A percentile compares a stretch with the other conserved stretches of the same genome.
Conservation (phyloP, 176 grass and related monocot species). For the Paspalum vaginatum region DNA sequence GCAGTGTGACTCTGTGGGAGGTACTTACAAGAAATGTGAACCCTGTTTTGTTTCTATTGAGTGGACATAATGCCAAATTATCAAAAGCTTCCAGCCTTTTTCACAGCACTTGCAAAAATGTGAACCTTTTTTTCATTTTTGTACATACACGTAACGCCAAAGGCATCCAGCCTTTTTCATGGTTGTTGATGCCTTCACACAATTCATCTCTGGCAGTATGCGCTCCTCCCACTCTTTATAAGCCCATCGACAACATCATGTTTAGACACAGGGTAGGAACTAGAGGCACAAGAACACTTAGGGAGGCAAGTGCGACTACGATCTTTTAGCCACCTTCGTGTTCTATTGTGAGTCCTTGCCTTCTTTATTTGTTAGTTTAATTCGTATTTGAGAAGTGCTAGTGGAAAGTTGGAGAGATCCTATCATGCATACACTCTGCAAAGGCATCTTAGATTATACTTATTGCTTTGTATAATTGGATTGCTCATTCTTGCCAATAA, state of each 20-base stretch:
- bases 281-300: constrained; percentile 15
- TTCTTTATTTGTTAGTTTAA: background rate
- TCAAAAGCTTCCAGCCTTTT: constrained; percentile 1
- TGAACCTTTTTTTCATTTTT: constrained; percentile 17
- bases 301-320: background rate
- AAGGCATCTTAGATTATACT: background rate
- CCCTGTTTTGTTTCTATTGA: background rate
- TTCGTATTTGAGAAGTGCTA: background rate
- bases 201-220: background rate
- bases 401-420: constrained; percentile 4
- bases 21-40: background rate
- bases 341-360: constrained; percentile 16
- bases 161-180: constrained; percentile 33
- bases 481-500: background rate
- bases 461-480: constrained; percentile 1
- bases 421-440: constrained; percentile 12
- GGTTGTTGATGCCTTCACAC: constrained; percentile 38
- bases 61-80: background rate
- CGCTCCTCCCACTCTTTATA: constrained; percentile 26
- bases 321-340: background rate
- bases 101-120: background rate
- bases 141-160: background rate
- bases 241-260: background rate
- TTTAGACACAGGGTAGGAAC: constrained; percentile 14
- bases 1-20: background rate